A percentile compares a stretch with the other conserved stretches of the same genome.
These are phyloP conservation scores for Epichloe sp. DNA, from an alignment of 2,329 filamentous ascomycete genomes.

Conservation along the genomic window DNA sequence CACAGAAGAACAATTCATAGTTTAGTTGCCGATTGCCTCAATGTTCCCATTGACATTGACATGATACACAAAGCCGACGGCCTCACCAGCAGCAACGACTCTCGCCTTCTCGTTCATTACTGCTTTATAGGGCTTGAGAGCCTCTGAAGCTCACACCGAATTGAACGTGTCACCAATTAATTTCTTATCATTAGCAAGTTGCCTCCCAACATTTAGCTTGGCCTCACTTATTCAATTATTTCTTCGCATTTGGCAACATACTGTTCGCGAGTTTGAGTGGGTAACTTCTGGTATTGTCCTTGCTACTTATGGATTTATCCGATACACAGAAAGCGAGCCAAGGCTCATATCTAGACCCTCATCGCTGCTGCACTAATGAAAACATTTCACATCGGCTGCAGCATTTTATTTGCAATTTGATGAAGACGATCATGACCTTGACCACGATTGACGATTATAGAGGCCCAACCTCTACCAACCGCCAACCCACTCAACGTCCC, in stretches of 20 bases:
- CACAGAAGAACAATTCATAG: too few relatives aligned
- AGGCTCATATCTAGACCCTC: conserved; percentile 21
- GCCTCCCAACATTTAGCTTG: too few relatives aligned
- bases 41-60: too few relatives aligned
- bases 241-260: not conserved
- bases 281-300: conserved; percentile 53
- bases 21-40: too few relatives aligned
- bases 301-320: conserved; percentile 30
- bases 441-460: conserved; percentile 46
- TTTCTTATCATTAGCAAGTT: not conserved
- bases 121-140: too few relatives aligned
- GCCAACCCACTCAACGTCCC: conserved; percentile 88
- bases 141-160: too few relatives aligned
- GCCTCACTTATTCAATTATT: too few relatives aligned
- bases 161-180: too few relatives aligned
- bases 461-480: conserved; percentile 55
- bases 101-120: too few relatives aligned
- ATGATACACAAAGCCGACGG: too few relatives aligned
- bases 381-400: not conserved
- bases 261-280: conserved; percentile 33
- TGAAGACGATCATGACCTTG: conserved; percentile 23
- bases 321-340: conserved; percentile 55
- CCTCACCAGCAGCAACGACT: too few relatives aligned
- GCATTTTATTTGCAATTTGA: not conserved
- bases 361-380: conserved; percentile 8